Base-by-base conservation (phyloP, 352 stramenopile species). In the Pythium vanterpoolii region DNA sequence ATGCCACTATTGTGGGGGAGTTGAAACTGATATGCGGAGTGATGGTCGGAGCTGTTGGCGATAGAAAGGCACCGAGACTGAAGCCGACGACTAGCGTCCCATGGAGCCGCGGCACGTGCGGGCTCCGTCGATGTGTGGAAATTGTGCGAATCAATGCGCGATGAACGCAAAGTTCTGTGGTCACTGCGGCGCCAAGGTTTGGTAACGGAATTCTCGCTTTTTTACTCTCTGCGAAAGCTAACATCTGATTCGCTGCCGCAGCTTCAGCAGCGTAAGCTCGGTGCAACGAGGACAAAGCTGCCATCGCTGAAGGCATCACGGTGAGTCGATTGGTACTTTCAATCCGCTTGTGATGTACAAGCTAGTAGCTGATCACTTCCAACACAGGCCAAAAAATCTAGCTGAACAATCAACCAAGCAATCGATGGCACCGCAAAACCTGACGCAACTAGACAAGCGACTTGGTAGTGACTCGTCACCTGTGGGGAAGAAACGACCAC, bases 121-220 rank as follows among this genome's bases (percentile, higher is more conserved):
- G 16, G 18, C 30, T 23, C 18, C 39, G 3, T 39, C 59, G 13
- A 18, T 24, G n/a, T 70, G 63, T 30, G 50, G n/a, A 23, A 36
- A 34, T 13, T 71, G 64, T 30, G 31, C 36, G 0, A 30, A 27
- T 2, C 53, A 42, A 1, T 66, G 51, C 33, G 45, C 63, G 13
- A 18, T 53, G 18, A 44, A 56, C 53, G 64, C 64, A 27, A 58
- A 38, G 18, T 71, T 71, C 57, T 71, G 64, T 28, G 23, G 52
- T 4, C 33, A 24, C 18, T 71, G 64, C 30, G 57, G 64, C 5
- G 6, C 18, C 39, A 66, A 64, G 48, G 64, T 71, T 26, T 5
- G 43, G 8, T 16, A n/a, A 26, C 14, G n/a, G n/a, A n/a, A n/a
- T n/a, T n/a, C n/a, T n/a, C n/a, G n/a, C n/a, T n/a, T n/a, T n/a